These are phyloP conservation scores for Tricholoma hemisulphureum DNA, from an alignment of 768 basidiomycete genomes.

Conservation along the genomic window DNA sequence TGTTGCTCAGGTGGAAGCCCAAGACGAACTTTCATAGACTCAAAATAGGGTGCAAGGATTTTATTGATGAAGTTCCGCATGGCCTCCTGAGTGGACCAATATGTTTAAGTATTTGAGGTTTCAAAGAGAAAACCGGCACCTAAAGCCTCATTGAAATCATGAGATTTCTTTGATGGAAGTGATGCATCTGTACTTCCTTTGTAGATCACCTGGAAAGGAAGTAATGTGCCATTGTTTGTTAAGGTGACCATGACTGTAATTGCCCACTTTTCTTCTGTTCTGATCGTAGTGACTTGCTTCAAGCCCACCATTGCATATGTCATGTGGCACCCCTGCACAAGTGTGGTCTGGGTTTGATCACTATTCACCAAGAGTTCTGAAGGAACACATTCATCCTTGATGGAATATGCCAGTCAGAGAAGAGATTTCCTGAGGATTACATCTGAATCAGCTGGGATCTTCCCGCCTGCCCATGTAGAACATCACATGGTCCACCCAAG, in stretches of 20 bases:
- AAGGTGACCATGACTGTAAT: conserved; percentile 37
- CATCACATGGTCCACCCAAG: no score
- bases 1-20: conserved; percentile 15
- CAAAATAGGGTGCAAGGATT: conserved; percentile 29
- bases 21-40: conserved; percentile 11
- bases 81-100: conserved; percentile 26
- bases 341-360: conserved; percentile 36
- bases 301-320: conserved; percentile 30
- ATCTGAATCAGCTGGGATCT: no score
- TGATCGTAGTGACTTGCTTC: conserved; percentile 34
- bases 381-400: conserved; percentile 27
- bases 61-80: conserved; percentile 23
- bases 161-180: neutral
- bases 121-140: neutral
- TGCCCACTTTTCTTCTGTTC: conserved; percentile 41
- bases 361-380: conserved; percentile 29
- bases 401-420: conserved; percentile 1
- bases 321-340: conserved; percentile 19
- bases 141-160: neutral
- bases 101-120: conserved; percentile 17
- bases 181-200: conserved; percentile 23
- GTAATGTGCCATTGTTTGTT: conserved; percentile 26
- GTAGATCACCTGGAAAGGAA: conserved; percentile 39
- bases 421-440: neutral
- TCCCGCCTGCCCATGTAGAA: no score